phyloP scores from a whole-genome alignment of 73 alveolate species.

The Tetrahymena borealis region DNA sequence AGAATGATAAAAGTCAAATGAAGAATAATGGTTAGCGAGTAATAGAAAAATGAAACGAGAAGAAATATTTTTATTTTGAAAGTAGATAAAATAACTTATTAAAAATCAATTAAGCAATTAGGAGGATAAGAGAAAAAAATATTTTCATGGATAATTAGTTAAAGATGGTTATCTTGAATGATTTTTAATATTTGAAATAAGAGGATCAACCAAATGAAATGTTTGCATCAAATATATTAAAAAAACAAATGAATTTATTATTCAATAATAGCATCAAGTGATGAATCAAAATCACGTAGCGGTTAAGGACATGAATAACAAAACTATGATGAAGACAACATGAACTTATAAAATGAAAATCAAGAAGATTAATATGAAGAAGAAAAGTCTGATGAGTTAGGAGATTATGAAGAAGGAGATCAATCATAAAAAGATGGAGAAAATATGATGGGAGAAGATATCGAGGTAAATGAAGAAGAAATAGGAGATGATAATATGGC shows the following conservation, averaged over 20 bases:
- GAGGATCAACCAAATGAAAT: too few relatives aligned
- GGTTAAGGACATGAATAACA: neutral
- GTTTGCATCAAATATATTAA: too few relatives aligned
- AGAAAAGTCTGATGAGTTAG: neutral
- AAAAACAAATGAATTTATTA: neutral
- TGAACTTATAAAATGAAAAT: neutral
- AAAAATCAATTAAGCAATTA: too few relatives aligned
- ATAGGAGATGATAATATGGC: neutral
- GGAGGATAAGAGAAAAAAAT: too few relatives aligned
- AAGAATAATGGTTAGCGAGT: too few relatives aligned
- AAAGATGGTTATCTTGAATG: too few relatives aligned
- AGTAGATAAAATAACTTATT: too few relatives aligned
- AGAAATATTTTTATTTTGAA: too few relatives aligned
- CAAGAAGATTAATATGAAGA: neutral
- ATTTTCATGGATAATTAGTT: too few relatives aligned
- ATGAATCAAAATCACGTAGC: neutral
- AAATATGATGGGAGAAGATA: neutral
- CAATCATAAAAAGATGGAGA: neutral
- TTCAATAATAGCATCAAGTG: neutral
- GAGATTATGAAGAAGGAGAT: neutral
- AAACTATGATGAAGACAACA: neutral
- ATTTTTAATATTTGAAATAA: too few relatives aligned
- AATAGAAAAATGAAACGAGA: too few relatives aligned
- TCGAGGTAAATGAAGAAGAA: neutral
- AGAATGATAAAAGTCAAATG: too few relatives aligned